phyloP scores from a whole-genome alignment of 805 yeast genomes.

The Pichia cephalocereana region DNA sequence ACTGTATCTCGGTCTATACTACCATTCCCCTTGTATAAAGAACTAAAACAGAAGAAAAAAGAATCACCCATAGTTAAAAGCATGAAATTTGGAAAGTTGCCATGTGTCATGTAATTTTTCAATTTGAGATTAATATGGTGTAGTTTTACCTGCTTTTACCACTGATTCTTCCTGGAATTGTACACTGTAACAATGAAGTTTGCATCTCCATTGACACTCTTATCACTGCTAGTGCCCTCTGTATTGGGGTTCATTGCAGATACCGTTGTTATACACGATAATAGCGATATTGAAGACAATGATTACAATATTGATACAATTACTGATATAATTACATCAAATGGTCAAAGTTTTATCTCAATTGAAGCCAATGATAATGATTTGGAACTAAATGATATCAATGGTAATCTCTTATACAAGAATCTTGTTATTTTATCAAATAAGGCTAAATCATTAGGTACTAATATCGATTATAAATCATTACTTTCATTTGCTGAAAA shows the following conservation, averaged over 20 bases:
- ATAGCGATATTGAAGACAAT: no score
- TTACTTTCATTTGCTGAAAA: conserved; percentile 51
- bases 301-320: no score
- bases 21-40: no score
- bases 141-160: no score
- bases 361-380: background rate
- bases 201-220: background rate
- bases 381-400: conserved; percentile 23
- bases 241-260: background rate
- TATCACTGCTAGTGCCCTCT: background rate
- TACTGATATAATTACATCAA: background rate
- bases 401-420: conserved; percentile 40
- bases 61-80: no score
- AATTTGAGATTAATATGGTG: background rate
- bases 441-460: conserved; percentile 34
- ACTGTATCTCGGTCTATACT: no score
- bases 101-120: no score
- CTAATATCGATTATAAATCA: conserved; percentile 33
- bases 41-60: no score
- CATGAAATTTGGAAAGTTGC: no score
- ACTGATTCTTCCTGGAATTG: no score
- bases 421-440: conserved; percentile 54
- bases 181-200: background rate
- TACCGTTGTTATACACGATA: background rate
- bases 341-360: background rate